phyloP scores from a whole-genome alignment of 768 basidiomycete species.

The Guyanaporus albipodus region DNA sequence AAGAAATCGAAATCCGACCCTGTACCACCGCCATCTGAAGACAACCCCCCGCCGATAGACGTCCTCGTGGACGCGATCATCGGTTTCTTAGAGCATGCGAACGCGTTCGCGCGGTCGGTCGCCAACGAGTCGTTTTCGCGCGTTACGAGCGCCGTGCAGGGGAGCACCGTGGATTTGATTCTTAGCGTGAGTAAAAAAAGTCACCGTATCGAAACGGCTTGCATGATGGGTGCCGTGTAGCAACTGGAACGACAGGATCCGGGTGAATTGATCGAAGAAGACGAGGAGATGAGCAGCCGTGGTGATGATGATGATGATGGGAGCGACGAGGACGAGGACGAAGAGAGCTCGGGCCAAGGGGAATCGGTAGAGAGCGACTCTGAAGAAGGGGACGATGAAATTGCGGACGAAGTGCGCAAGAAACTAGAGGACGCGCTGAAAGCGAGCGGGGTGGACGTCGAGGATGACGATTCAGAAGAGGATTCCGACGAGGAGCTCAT shows the following conservation, averaged over 20 bases:
- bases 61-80: conserved; percentile 87
- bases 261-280: conserved; percentile 42
- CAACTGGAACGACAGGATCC: conserved; percentile 79
- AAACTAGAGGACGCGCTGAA: conserved; percentile 64
- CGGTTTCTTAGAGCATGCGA: conserved; percentile 81
- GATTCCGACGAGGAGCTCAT: conserved; percentile 62
- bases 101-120: conserved; percentile 72
- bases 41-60: conserved; percentile 64
- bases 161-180: conserved; percentile 75
- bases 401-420: conserved; percentile 49
- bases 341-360: conserved; percentile 30
- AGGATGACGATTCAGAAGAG: conserved; percentile 50
- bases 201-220: too few relatives aligned
- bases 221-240: conserved; percentile 38
- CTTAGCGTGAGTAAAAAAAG: conserved; percentile 55
- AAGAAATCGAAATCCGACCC: conserved; percentile 33
- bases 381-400: conserved; percentile 50
- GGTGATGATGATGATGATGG: conserved; percentile 33
- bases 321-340: conserved; percentile 36
- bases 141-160: conserved; percentile 60
- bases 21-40: conserved; percentile 8
- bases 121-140: conserved; percentile 79
- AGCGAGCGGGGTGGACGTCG: conserved; percentile 54
- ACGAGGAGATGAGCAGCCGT: conserved; percentile 41
- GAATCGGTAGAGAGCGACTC: conserved; percentile 35